Conservation (phyloP, 2,329 filamentous ascomycete species). For the Epichloe festucae region DNA sequence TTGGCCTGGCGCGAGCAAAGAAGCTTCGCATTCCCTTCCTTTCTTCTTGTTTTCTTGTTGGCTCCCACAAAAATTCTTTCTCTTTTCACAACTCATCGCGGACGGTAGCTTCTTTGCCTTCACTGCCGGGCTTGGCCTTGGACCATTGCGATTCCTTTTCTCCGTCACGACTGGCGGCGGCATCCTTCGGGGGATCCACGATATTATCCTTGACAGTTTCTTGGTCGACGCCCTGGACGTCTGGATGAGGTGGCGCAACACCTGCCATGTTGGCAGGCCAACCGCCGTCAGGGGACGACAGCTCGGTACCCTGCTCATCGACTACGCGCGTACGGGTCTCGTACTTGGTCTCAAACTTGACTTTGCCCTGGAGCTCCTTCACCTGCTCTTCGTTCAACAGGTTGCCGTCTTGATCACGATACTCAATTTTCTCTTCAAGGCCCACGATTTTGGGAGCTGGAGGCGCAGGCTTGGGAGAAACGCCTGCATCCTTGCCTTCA, state of each 20-base stretch:
- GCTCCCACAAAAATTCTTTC: neutral
- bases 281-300: conserved; percentile 35
- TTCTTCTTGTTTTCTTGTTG: neutral
- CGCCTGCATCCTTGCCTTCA: conserved; percentile 13
- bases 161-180: conserved; percentile 40
- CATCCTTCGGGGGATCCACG: conserved; percentile 26
- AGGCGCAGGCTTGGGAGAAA: conserved; percentile 39
- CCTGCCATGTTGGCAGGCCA: conserved; percentile 23
- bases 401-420: conserved; percentile 70
- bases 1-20: neutral
- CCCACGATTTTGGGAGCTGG: conserved; percentile 35
- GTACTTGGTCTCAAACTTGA: conserved; percentile 89
- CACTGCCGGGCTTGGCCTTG: conserved; percentile 49
- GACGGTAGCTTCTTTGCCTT: conserved; percentile 43
- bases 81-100: conserved; percentile 24
- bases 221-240: conserved; percentile 46
- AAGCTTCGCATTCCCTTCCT: neutral
- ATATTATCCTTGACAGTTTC: conserved; percentile 37
- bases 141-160: conserved; percentile 43
- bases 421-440: conserved; percentile 77
- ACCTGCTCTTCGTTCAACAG: conserved; percentile 75
- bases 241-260: conserved; percentile 46
- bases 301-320: conserved; percentile 66
- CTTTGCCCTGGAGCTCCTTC: conserved; percentile 73
- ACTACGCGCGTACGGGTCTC: conserved; percentile 85